A percentile compares a stretch with the other conserved stretches of the same genome.
These are phyloP conservation scores for Passiflora organensis DNA, from an alignment of 345 rosid species.

Conservation along the genomic window DNA sequence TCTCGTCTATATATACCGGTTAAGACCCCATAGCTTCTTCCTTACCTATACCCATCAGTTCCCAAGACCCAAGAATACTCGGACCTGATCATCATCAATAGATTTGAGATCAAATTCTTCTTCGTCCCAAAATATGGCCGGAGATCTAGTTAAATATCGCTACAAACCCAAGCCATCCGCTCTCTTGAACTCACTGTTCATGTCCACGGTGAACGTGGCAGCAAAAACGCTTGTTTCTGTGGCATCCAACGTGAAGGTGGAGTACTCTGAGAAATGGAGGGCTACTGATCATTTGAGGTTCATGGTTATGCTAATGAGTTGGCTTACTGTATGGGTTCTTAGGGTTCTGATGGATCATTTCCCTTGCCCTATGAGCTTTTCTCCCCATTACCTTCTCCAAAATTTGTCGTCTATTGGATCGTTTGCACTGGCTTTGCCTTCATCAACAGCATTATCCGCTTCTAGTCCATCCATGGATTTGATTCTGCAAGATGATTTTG, in stretches of 20 bases:
- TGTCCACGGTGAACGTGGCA: slow-evolving; percentile 58
- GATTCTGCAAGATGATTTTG: slow-evolving; percentile 37
- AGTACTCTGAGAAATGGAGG: slow-evolving; percentile 42
- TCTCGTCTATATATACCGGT: too few species aligned
- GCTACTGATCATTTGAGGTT: slow-evolving; percentile 62
- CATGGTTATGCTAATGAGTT: slow-evolving; percentile 60
- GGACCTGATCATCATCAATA: too few species aligned
- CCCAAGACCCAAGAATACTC: too few species aligned
- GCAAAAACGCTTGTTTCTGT: slow-evolving; percentile 54
- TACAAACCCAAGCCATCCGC: slow-evolving; percentile 32
- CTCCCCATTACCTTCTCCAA: slow-evolving; percentile 10
- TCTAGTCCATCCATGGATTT: slow-evolving; percentile 33
- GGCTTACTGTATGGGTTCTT: slow-evolving; percentile 56
- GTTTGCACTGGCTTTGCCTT: slow-evolving; percentile 8
- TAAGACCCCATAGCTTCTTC: too few species aligned
- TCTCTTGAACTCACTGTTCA: slow-evolving; percentile 52
- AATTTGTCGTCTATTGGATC: slow-evolving; percentile 5
- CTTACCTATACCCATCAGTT: too few species aligned
- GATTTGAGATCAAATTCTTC: too few species aligned
- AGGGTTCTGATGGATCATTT: slow-evolving; percentile 56
- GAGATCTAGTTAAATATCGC: slow-evolving; percentile 14
- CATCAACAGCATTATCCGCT: slow-evolving; percentile 26
- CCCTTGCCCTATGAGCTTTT: slow-evolving; percentile 27
- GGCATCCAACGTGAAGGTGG: slow-evolving; percentile 39
- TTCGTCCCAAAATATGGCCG: slow-evolving; percentile 1